A percentile compares a stretch with the other conserved stretches of the same genome.
Evolutionary conservation across 2,329 filamentous ascomycete genomes (phyloP).

Genomic region (Clonostachys byssicola): DNA sequence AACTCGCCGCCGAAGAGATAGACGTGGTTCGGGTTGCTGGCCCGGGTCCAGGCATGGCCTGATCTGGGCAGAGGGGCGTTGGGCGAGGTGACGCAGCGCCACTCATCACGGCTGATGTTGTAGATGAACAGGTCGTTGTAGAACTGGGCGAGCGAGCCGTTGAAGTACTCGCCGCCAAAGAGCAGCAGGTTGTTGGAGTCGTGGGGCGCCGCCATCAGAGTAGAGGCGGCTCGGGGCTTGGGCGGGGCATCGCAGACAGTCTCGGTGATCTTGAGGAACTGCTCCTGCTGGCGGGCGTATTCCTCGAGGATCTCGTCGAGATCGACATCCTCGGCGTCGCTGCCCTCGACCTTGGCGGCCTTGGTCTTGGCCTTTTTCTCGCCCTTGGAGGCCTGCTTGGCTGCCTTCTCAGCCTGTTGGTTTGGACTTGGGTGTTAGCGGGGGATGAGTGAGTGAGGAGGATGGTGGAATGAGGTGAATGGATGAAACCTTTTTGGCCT

Average conservation of each 20-base stretch:
- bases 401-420: constrained; percentile 56
- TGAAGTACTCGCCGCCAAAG: constrained; percentile 95
- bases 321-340: constrained; percentile 88
- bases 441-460: neutral
- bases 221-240: constrained; percentile 72
- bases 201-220: constrained; percentile 78
- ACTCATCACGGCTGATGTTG: constrained; percentile 81
- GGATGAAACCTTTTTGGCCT: constrained; percentile 39
- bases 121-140: constrained; percentile 65
- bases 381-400: constrained; percentile 83
- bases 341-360: constrained; percentile 69
- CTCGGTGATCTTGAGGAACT: constrained; percentile 92
- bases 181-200: constrained; percentile 86
- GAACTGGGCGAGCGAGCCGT: constrained; percentile 77
- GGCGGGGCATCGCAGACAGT: constrained; percentile 67
- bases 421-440: constrained; percentile 2
- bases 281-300: constrained; percentile 89
- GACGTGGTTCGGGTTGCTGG: constrained; percentile 76
- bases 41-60: constrained; percentile 92
- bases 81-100: constrained; percentile 84
- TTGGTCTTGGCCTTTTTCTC: constrained; percentile 79
- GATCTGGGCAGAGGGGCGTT: constrained; percentile 88
- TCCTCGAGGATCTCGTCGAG: constrained; percentile 90
- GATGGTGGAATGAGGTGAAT: constrained; percentile 8
- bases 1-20: constrained; percentile 98